Base-by-base conservation (phyloP, 768 basidiomycete genomes). In the Kwoniella pini region DNA sequence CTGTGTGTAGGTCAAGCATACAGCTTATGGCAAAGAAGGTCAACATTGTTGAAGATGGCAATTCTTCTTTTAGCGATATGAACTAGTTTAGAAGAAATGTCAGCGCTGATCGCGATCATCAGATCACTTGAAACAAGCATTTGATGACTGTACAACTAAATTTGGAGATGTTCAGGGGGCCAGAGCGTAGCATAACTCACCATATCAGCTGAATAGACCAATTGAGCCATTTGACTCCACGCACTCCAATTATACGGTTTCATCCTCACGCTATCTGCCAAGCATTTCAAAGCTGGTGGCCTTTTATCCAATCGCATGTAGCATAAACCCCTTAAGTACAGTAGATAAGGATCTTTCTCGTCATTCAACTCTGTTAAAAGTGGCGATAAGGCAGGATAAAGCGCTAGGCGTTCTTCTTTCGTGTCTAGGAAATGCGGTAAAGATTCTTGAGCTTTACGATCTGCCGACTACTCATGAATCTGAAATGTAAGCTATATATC, bases 201-300 rank as follows among this genome's bases (percentile, higher is more conserved):
- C 86, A 95, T 91, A 80, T 92, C 90, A 15, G 85, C 86, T 63
- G 92, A 90, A 13, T 85, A 84, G 30, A 93, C 83, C 72, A 89
- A 89, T 54, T 85, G 85, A 2, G 77, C 75, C 28, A 98, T 81
- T 42, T 91, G 82, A 7, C 84, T 80, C 93, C 93, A 98, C n/a
- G 86, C 81, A 26, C 89, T 88, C 93, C 94, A 98, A 74, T 97
- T 97, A 87, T 90, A 97, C 12, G 89, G 88, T 70, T 87, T 90
- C 4, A 83, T 82, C 36, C 83, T 82, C 42, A 95, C 86, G 12
- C 91, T 93, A 31, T 85, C 79, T 17, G 96, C 81, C 13, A 85
- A 84, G 66, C 82, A 83, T 74, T 94, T 91, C 12, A 95, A 88
- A 1, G 95, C 91, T 72, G 91, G 89, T 61, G 90, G 87, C 24